These are phyloP conservation scores for Venturia aucupariae DNA, from an alignment of 2,329 filamentous ascomycete species.

Conservation along the genomic window DNA sequence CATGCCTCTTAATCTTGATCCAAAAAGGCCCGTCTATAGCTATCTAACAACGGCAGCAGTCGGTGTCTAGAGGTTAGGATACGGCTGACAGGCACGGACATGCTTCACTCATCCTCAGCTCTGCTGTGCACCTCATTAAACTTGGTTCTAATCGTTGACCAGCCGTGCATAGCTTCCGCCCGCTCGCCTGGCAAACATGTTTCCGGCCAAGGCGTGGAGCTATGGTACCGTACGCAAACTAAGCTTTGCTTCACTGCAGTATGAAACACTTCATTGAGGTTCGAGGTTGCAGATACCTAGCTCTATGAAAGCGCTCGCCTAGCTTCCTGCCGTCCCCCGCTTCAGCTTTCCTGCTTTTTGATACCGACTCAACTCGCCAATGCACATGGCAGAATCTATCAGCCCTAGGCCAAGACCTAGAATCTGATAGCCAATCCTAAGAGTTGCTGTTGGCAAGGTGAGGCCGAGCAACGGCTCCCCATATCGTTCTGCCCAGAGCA, in stretches of 20 bases:
- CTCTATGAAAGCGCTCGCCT: background rate
- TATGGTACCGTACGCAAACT: background rate
- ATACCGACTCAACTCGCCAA: background rate
- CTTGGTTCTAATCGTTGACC: background rate
- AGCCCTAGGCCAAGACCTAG: background rate
- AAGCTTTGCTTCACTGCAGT: background rate
- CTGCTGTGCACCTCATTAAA: background rate
- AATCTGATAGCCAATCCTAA: background rate
- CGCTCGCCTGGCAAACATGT: background rate
- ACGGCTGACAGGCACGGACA: background rate
- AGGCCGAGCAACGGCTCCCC: slow-evolving; percentile 1
- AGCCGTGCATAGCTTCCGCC: background rate
- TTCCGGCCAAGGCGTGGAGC: background rate
- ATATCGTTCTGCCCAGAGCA: background rate
- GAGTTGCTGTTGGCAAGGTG: background rate
- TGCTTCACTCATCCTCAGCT: too few relatives aligned
- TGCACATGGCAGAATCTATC: background rate
- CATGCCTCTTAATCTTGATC: background rate
- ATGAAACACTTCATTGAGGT: background rate
- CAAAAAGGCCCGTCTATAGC: background rate
- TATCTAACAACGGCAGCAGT: too few relatives aligned
- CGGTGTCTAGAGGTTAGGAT: too few relatives aligned
- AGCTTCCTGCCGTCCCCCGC: background rate
- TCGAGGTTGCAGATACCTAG: background rate
- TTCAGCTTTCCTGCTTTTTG: background rate